phyloP scores from a whole-genome alignment of 306 rosid species.

The Canavalia ensiformis region DNA sequence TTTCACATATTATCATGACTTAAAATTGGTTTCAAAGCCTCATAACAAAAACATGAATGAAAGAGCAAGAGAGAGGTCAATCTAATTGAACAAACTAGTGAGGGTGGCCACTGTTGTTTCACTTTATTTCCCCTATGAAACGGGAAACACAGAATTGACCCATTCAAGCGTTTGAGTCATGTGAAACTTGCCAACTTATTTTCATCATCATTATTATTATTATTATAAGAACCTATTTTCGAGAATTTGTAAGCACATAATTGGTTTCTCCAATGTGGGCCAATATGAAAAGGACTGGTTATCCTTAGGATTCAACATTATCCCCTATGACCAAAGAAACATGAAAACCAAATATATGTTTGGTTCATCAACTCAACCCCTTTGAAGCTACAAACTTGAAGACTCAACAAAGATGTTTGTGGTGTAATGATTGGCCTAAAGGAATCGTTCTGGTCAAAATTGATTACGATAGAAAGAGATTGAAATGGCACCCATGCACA shows the following conservation, averaged over 20 bases:
- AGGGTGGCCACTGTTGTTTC: constrained; percentile 2
- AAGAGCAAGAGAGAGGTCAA: not conserved
- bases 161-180: constrained; percentile 8
- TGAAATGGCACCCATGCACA: constrained; percentile 26
- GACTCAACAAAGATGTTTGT: constrained; percentile 13
- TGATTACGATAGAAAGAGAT: constrained; percentile 30
- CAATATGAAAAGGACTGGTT: constrained; percentile 36
- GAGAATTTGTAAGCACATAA: not conserved
- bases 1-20: not conserved
- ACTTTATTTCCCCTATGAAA: not conserved
- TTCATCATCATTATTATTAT: not conserved
- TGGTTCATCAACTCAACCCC: constrained; percentile 44
- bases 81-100: not conserved
- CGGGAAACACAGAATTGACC: constrained; percentile 29
- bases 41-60: not conserved
- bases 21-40: constrained; percentile 17
- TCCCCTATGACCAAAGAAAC: constrained; percentile 32
- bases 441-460: not conserved
- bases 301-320: constrained; percentile 5
- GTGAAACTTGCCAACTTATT: constrained; percentile 30
- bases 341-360: not conserved
- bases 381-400: constrained; percentile 24
- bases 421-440: constrained; percentile 27
- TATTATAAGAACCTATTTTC: no score
- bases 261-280: constrained; percentile 22